phyloP scores from a whole-genome alignment of 2,329 filamentous ascomycete species.

The Dothidotthia symphoricarpi region DNA sequence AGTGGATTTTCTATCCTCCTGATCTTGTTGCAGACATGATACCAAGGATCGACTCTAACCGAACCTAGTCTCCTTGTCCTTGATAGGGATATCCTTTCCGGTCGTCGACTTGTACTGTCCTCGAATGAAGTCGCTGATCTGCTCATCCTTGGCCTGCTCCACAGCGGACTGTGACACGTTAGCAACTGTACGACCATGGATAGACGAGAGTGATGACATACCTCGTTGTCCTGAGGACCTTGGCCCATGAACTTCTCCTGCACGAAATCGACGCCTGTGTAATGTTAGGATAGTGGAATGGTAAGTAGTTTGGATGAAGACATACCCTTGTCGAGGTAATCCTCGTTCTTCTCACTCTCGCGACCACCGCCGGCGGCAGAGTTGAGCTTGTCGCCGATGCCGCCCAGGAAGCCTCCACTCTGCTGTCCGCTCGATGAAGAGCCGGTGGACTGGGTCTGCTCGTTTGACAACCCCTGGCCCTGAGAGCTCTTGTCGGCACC shows the following conservation, averaged over 20 bases:
- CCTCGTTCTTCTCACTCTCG: constrained; percentile 78
- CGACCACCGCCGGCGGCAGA: constrained; percentile 67
- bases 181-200: constrained; percentile 6
- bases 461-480: constrained; percentile 24
- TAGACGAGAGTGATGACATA: constrained; percentile 39
- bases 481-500: constrained; percentile 40
- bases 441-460: constrained; percentile 26
- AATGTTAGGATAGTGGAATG: constrained; percentile 3
- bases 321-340: constrained; percentile 76
- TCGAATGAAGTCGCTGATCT: constrained; percentile 72
- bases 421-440: constrained; percentile 33
- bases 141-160: constrained; percentile 81
- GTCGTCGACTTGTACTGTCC: constrained; percentile 66
- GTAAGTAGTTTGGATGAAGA: not conserved
- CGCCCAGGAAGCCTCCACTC: constrained; percentile 53
- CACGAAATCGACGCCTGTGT: constrained; percentile 68
- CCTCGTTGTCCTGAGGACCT: constrained; percentile 59
- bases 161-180: constrained; percentile 51
- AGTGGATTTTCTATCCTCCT: constrained; percentile 12
- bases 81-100: constrained; percentile 67
- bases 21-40: constrained; percentile 6
- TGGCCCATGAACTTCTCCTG: constrained; percentile 72
- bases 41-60: constrained; percentile 7
- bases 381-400: constrained; percentile 70
- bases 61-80: constrained; percentile 61